Conservation (phyloP, 148 eudicot species). For the Talinum fruticosum region DNA sequence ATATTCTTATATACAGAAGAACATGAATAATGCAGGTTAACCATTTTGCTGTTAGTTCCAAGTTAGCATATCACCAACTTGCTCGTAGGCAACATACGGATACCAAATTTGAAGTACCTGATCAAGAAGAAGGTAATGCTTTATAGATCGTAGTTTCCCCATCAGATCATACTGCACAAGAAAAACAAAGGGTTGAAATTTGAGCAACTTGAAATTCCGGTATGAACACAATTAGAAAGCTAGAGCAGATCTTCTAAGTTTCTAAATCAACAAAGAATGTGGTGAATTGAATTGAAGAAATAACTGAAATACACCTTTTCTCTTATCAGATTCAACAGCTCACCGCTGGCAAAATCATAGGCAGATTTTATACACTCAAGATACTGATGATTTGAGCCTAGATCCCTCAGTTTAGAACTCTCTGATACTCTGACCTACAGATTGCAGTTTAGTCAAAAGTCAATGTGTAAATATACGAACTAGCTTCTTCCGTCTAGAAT, state of each 20-base stretch:
- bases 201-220: conserved; percentile 11
- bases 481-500: neutral
- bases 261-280: neutral
- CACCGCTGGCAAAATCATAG: conserved; percentile 95
- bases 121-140: conserved; percentile 96
- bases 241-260: neutral
- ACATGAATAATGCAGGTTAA: neutral
- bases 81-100: neutral
- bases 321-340: conserved; percentile 79
- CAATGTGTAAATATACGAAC: neutral
- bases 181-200: neutral
- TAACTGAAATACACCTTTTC: conserved; percentile 60
- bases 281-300: neutral
- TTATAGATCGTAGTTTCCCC: conserved; percentile 89
- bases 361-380: conserved; percentile 91
- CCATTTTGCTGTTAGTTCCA: neutral
- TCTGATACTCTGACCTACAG: conserved; percentile 76
- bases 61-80: neutral
- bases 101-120: conserved; percentile 51
- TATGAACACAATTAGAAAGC: conserved; percentile 1
- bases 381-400: conserved; percentile 84
- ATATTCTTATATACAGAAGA: too few species aligned
- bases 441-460: conserved; percentile 29
- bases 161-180: conserved; percentile 68
- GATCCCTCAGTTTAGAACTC: conserved; percentile 65